Evolutionary conservation across 2,329 filamentous ascomycete species (phyloP), one percentile per base, ranked within the genome.

Genomic region (Sporothrix sp.): DNA sequence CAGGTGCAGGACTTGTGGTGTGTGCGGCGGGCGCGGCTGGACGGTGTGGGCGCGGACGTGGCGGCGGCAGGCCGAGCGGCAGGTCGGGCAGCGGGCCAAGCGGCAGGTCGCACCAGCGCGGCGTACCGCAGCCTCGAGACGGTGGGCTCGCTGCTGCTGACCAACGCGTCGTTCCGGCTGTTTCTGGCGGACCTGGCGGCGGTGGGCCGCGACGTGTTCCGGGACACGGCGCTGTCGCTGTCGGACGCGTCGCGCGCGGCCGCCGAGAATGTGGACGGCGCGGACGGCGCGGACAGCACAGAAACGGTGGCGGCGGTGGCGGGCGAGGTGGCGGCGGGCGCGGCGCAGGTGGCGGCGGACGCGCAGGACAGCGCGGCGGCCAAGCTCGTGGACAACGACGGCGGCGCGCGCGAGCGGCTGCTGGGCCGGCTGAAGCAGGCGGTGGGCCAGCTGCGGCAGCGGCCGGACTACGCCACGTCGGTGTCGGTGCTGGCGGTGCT

Each of bases 1-100:
- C 85, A 95, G 64, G 79, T 97, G 16, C 91, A 97, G 65, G 87
- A 96, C 60, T 86, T 96, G 35, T 96, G 89, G 89, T 89, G 84
- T 59, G 66, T 95, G 42, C 71, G 81, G 56, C 84, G 86, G 62
- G 82, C 87, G n/a, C 77, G 23, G 10, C n/a, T 42, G 6, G 16
- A n/a, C 2, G 32, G 10, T 7, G 33, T 36, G 14, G 78, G 78
- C 30, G 70, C 93, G 6, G 77, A 77, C 1, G 67, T 91, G 82
- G 90, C 58, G 71, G 81, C 1, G 72, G 78, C 76, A 86, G 53
- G 69, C 90, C 39, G 73, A 76, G 2, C 68, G 73, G 35, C 75
- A 76, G 44, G 84, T 81, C 3, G 10, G 25, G 30, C 25, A 25
- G 20, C 30, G 43, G 73, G 74, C 43, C 75, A 75, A 57, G 78